phyloP scores from a whole-genome alignment of 108 stramenopile species.

The Skeletonema costatum region DNA sequence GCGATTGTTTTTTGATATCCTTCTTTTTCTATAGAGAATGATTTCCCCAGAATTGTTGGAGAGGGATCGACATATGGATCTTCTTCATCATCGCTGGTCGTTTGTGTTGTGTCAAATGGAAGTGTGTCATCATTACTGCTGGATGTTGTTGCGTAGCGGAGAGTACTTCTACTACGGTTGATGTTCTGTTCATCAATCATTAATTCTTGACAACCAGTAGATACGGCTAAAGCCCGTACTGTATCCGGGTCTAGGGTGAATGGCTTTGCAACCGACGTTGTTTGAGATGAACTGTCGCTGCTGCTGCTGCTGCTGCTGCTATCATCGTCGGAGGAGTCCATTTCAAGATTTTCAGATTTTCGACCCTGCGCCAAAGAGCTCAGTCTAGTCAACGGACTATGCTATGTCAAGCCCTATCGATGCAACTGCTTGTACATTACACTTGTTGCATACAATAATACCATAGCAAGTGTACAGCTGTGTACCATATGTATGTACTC shows the following conservation, averaged over 20 bases:
- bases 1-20: background rate
- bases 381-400: too few relatives aligned
- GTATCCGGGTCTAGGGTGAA: background rate
- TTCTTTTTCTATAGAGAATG: background rate
- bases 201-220: background rate
- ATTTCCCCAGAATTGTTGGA: too few relatives aligned
- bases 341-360: background rate
- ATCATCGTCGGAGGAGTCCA: background rate
- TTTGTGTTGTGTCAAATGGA: background rate
- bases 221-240: background rate
- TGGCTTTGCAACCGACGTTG: background rate
- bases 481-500: too few relatives aligned
- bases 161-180: background rate
- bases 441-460: too few relatives aligned
- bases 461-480: too few relatives aligned
- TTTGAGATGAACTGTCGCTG: background rate
- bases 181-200: background rate
- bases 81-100: background rate
- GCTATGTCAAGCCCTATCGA: too few relatives aligned
- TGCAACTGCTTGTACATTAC: too few relatives aligned
- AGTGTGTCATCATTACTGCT: background rate
- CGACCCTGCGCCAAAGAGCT: background rate
- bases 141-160: background rate
- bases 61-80: background rate
- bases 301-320: background rate